phyloP scores from a whole-genome alignment of 768 basidiomycete genomes.

The Phylloporus sp. region DNA sequence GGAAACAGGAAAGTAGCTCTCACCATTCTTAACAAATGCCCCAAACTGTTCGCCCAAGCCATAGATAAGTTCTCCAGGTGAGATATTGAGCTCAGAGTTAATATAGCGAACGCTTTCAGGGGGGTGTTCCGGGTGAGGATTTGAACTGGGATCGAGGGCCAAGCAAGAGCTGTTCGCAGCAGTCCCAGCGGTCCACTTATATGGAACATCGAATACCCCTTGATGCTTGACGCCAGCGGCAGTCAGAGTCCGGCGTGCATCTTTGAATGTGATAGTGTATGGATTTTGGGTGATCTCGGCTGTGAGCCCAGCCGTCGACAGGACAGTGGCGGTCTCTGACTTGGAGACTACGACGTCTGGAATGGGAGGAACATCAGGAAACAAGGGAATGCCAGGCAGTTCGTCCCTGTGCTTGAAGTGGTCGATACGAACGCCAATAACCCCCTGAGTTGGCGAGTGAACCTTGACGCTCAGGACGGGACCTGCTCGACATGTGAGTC shows the following conservation, averaged over 20 bases:
- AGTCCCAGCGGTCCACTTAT: conserved; percentile 45
- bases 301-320: conserved; percentile 44
- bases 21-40: conserved; percentile 71
- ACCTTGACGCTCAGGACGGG: conserved; percentile 36
- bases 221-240: conserved; percentile 51
- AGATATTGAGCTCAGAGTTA: conserved; percentile 55
- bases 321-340: conserved; percentile 20
- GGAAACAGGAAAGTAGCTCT: conserved; percentile 24
- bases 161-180: conserved; percentile 55
- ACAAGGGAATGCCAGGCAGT: conserved; percentile 50
- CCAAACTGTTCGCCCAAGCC: conserved; percentile 75
- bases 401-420: conserved; percentile 45
- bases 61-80: conserved; percentile 68
- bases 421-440: conserved; percentile 53
- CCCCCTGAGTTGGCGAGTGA: conserved; percentile 50
- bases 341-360: conserved; percentile 36
- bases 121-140: conserved; percentile 42
- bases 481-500: conserved; percentile 1
- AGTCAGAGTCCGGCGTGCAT: conserved; percentile 24
- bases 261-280: conserved; percentile 60
- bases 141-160: conserved; percentile 52
- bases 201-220: conserved; percentile 51
- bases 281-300: conserved; percentile 56
- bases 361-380: conserved; percentile 53
- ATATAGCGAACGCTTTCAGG: conserved; percentile 45